Base-by-base conservation (phyloP, 179 eudicot genomes). In the Vitellaria paradoxa region DNA sequence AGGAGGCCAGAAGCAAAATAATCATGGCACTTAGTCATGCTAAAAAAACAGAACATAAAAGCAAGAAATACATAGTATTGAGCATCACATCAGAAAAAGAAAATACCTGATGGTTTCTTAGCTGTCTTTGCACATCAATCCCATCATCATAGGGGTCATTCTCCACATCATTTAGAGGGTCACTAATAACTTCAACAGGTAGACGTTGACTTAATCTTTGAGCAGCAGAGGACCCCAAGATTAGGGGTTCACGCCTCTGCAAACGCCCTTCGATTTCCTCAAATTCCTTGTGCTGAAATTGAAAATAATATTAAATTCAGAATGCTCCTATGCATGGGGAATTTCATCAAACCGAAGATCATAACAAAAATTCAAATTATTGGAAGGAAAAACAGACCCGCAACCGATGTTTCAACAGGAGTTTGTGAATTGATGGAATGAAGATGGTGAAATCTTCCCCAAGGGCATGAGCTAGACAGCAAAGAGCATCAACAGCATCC, bases 401-500 rank as follows among this genome's bases (percentile, higher is more conserved):
- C 82, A 96, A 67, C 23, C 91, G 88, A 89, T 92, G 96, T 81
- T 94, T 96, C 80, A 90, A 57, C 85, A 94, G 68, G 74, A 96
- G 93, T 85, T 94, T 96, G 83, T 89, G 89, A 80, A 94, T 88
- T 68, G 99, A 96, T 17, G 97, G 97, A 53, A 96, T 89, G 86
- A 96, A 96, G 75, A 96, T 90, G 64, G 99, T 81, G 85, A 94
- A 94, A 81, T 92, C 98, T 83, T 94, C 96, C 55, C 99, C 99
- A 77, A 94, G 92, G 71, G 99, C 93, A 89, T 92, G 96, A 80
- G 92, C 98, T 57, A 96, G 88, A 79, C 96, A 92, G 79, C 99
- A 96, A 74, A 96, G 92, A 66, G 97, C 98, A 86, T 94, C 99
- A 82, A 94, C 90, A 72, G 95, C 92, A 87, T 96, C 99, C 87